Base-by-base conservation (phyloP, 208 protist genomes). In the Angomonas ambiguus region DNA sequence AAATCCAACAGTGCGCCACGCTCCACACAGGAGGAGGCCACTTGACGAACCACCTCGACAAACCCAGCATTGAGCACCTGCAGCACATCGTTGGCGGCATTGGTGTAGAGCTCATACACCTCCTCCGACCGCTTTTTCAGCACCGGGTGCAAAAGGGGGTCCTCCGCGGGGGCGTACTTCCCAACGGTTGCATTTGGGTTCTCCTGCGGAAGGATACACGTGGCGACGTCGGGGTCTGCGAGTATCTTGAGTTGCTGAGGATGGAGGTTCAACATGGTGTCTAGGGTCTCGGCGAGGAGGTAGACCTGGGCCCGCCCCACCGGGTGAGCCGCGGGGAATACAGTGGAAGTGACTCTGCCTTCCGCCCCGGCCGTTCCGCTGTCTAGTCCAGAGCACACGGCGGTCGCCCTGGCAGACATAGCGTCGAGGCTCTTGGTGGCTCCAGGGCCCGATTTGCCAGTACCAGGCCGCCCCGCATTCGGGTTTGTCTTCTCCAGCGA, bases 271-370 rank as follows among this genome's bases (percentile, higher is more conserved):
- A 94, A 69, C 87, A 96, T 93, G 61, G 79, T 72, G 72, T 96
- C 91, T 4, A 96, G 58, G 18, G 80, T 79, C 51, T 91, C 83
- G 0, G 83, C 85, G 16, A 96, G 77, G 20, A 96, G 69, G 65
- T 94, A 96, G 51, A 94, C 87, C 74, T 96, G 85, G 0, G 87
- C 77, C 10, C 91, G 80, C 10, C 83, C 85, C n/a, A 67, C 70
- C 6, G 87, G 82, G 25, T 79, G 74, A 5, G 45, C 55, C 4
- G 83, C 82, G 20, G 91, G 91, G 74, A 94, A 94, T 60, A 84
- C 33, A 63, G 65, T 42, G 13, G 57, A 55, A 0, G 60, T 71
- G 22, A 62, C 38, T 55, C 60, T 66, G n/a, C 35, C 5, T 22
- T 24, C 32, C 51, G 32, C 56, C 5, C 30, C 30, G 2, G 31